Evolutionary conservation across 148 eudicot species (phyloP), one percentile per base, ranked within the genome.

Genomic region (Euryodendron excelsum): DNA sequence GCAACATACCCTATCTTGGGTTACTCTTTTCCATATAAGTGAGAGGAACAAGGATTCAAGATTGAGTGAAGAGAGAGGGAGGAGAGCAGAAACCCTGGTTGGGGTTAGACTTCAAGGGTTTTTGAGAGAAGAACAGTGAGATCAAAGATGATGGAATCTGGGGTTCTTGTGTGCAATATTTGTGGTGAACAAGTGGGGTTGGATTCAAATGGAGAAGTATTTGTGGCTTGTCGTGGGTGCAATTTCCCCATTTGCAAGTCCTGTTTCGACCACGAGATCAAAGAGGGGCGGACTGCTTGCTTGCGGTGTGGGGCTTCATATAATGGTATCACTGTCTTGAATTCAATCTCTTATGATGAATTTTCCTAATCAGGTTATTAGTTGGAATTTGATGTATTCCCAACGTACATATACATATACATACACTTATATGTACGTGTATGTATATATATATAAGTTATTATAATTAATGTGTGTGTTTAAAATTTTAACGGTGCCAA

Each of bases 191-290:
- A 79, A 76, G 79, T 92, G 41, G 95, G 92, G 68, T 12, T 88
- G 52, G 82, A 86, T 52, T 74, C 86, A 11, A 89, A 92, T n/a
- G 99, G 97, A 15, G 90, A 90, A 73, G 86, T 85, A 67, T 91
- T 91, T 86, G 90, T 93, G 53, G 96, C 90, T 68, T 96, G 99
- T 67, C 94, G 82, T 82, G 97, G 90, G 76, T 96, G 98, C 61
- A 93, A 86, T 76, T 84, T 87, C 68, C 91, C 98, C 10, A 84
- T 93, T 50, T 93, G 99, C 74, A 89, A 85, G 79, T 77, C 90
- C 52, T 96, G 99, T 68, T 82, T 93, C 64, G 92, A 93, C 25
- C 87, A 81, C 63, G 94, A 91, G 39, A 80, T 91, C 84, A 96
- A 90, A 73, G 91, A 91, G 80, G 99, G 99, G 10, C 88, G 90